Evolutionary conservation across 352 stramenopile species (phyloP).

Genomic region (Phytophthora cactorum): DNA sequence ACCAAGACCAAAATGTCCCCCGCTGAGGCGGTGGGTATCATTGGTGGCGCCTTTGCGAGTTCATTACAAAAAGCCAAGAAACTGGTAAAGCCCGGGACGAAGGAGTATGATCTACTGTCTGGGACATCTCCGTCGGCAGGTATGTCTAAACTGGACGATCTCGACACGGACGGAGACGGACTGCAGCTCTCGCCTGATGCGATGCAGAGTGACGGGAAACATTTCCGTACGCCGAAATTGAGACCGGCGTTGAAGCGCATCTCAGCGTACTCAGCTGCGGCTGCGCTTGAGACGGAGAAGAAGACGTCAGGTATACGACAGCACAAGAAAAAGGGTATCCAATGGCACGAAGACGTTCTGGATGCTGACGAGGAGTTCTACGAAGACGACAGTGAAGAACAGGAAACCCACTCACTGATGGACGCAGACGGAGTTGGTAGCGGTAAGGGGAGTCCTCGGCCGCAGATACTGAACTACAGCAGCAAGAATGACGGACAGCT

Average conservation of each 20-base stretch:
- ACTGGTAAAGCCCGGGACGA: slow-evolving; percentile 52
- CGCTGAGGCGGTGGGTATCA: slow-evolving; percentile 65
- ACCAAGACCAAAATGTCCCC: slow-evolving; percentile 59
- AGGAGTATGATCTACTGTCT: slow-evolving; percentile 81
- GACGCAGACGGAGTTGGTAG: slow-evolving; percentile 29
- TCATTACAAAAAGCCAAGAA: slow-evolving; percentile 69
- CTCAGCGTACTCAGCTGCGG: slow-evolving; percentile 62
- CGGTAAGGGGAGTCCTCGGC: slow-evolving; percentile 39
- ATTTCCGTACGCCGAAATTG: slow-evolving; percentile 60
- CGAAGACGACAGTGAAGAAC: slow-evolving; percentile 56
- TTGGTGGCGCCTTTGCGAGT: slow-evolving; percentile 62
- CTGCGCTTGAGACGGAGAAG: slow-evolving; percentile 55
- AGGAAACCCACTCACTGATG: slow-evolving; percentile 68
- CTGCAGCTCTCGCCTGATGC: slow-evolving; percentile 83
- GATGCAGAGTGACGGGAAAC: slow-evolving; percentile 56
- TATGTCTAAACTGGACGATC: slow-evolving; percentile 67
- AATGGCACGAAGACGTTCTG: slow-evolving; percentile 82
- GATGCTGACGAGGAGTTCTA: slow-evolving; percentile 81
- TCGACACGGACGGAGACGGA: slow-evolving; percentile 82
- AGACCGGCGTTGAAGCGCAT: slow-evolving; percentile 78
- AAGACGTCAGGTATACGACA: slow-evolving; percentile 29
- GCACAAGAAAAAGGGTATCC: slow-evolving; percentile 57
- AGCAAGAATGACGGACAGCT: slow-evolving; percentile 55
- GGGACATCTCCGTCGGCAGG: slow-evolving; percentile 51
- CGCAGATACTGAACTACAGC: slow-evolving; percentile 65